phyloP scores from a whole-genome alignment of 2,329 filamentous ascomycete species.

The Aspergillus ruber region DNA sequence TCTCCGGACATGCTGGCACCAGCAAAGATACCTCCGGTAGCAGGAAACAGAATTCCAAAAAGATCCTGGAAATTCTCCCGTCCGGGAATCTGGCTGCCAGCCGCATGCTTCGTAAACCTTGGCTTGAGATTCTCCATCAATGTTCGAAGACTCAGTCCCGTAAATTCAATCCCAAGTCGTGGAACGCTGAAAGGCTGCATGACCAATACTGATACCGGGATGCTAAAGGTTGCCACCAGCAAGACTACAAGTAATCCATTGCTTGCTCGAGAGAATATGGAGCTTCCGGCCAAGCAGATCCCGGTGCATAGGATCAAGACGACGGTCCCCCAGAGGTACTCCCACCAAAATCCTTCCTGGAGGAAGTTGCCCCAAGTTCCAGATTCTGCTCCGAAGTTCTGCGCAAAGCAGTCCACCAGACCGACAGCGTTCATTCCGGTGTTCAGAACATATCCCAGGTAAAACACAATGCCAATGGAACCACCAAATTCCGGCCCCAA shows the following conservation, averaged over 20 bases:
- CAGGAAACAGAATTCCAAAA: slow-evolving; percentile 80
- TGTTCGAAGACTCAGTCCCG: slow-evolving; percentile 65
- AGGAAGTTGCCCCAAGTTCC: slow-evolving; percentile 56
- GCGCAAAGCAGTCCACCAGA: slow-evolving; percentile 71
- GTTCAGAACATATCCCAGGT: slow-evolving; percentile 82
- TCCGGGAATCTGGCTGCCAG: slow-evolving; percentile 56
- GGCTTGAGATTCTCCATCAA: slow-evolving; percentile 69
- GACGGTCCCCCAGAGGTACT: slow-evolving; percentile 67
- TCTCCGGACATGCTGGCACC: slow-evolving; percentile 90
- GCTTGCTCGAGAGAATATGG: slow-evolving; percentile 72
- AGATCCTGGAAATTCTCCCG: slow-evolving; percentile 69
- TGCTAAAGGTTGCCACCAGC: slow-evolving; percentile 68
- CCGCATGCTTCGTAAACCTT: slow-evolving; percentile 54
- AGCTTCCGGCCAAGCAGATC: slow-evolving; percentile 72
- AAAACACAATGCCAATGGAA: slow-evolving; percentile 81
- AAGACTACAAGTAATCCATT: slow-evolving; percentile 68
- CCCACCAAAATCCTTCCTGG: slow-evolving; percentile 66
- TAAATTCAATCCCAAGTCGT: slow-evolving; percentile 63
- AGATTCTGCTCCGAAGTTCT: slow-evolving; percentile 60
- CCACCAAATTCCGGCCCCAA: slow-evolving; percentile 84
- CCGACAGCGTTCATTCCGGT: slow-evolving; percentile 83
- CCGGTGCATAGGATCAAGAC: slow-evolving; percentile 65
- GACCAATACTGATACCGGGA: slow-evolving; percentile 69
- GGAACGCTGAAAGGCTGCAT: slow-evolving; percentile 61
- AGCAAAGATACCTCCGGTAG: slow-evolving; percentile 55